Base-by-base conservation (phyloP, 352 stramenopile genomes). In the Pelagophyceae sp. region DNA sequence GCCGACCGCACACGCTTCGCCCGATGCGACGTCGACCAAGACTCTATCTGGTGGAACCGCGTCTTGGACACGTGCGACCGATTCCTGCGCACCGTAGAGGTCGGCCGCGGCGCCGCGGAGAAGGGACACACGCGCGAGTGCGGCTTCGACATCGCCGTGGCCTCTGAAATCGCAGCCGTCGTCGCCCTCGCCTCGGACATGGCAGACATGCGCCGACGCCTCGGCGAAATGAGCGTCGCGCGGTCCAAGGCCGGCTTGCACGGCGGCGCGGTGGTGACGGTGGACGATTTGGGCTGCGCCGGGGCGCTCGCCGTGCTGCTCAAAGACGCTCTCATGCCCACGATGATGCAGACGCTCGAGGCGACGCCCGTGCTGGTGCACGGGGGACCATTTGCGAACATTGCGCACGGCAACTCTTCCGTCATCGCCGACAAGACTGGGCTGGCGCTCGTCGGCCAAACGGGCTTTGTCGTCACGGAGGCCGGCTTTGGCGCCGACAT, bases 81-180 rank as follows among this genome's bases (percentile, higher is more conserved):
- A 2, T 96, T 97, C 83, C 83, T 99, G 78, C 89, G 96, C 31
- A 85, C 90, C 20, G 84, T 99, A 23, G 90, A 88, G 58, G 84
- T 98, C 27, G 95, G 95, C 27, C 83, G 90, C 69, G 95, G 89
- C 3, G 81, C 87, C 23, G 92, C 91, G 1, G 95, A 98, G 84
- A 98, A 95, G 72, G 90, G 85, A 32, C 89, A 91, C 80, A 86
- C 82, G 11, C 82, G 91, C 33, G 38, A 84, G 31, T 91, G 88
- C 35, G 90, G 91, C 72, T 96, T 96, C 82, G 91, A 96, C 80
- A 96, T 96, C 78, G 92, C 91, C 50, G 96, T 99, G 1, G 96
- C 96, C 0, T 97, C 90, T 51, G 96, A 99, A 84, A 95, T 99
- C 81, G 99, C 99, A 95, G 95, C 96, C 40, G 96, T 99, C 32